Evolutionary conservation across 257 asterid genomes (phyloP).

Genomic region (Nemophila menziesii): DNA sequence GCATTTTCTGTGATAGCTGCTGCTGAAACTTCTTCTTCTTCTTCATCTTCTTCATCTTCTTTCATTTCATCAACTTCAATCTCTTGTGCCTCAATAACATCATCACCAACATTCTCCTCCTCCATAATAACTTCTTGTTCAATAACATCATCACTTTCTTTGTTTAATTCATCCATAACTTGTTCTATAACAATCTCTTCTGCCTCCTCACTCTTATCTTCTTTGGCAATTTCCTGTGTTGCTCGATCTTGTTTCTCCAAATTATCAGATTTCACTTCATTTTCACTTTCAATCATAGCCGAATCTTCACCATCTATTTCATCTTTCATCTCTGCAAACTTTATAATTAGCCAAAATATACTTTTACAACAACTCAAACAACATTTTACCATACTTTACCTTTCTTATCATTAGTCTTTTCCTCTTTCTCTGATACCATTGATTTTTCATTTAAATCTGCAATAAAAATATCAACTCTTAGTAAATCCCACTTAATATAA

Average conservation of each 20-base stretch:
- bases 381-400: not conserved
- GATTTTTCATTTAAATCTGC: slow-evolving; percentile 7
- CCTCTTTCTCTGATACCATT: not conserved
- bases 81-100: slow-evolving; percentile 2
- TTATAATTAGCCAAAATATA: no score
- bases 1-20: slow-evolving; percentile 10
- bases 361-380: slow-evolving; percentile 2
- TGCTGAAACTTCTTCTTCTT: slow-evolving; percentile 8
- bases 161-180: no score
- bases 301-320: slow-evolving; percentile 6
- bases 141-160: no score
- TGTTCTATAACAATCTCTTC: slow-evolving; percentile 11
- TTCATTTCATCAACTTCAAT: slow-evolving; percentile 11
- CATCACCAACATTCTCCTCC: slow-evolving; percentile 7
- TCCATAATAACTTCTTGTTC: slow-evolving; percentile 9
- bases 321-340: not conserved
- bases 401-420: not conserved
- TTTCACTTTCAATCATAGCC: no score
- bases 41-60: no score
- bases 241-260: no score
- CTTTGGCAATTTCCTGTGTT: no score
- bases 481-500: not conserved
- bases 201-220: slow-evolving; percentile 6
- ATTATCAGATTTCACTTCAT: no score
- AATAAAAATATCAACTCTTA: not conserved